Evolutionary conservation across 2,329 filamentous ascomycete genomes (phyloP).

Genomic region (Diaporthe amygdali): DNA sequence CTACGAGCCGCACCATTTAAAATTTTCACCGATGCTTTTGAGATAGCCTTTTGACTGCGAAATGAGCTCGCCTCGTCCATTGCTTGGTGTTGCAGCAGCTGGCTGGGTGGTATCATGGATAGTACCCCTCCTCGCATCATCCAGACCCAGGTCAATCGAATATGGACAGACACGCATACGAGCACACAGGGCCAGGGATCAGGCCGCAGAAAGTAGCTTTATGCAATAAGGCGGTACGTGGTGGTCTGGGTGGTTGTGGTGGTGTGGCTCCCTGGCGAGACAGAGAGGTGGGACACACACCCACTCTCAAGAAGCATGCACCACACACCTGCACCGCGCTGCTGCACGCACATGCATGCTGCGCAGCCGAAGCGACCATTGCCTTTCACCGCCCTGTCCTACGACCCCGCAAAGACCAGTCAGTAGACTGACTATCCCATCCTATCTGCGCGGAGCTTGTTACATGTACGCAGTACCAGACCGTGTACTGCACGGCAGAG

Average conservation of each 20-base stretch:
- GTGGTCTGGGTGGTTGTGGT: background rate
- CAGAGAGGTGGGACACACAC: background rate
- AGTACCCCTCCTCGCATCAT: background rate
- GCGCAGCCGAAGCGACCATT: conserved; percentile 15
- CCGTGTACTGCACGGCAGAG: background rate
- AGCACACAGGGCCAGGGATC: background rate
- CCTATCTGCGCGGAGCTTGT: background rate
- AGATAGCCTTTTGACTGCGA: background rate
- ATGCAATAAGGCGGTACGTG: conserved; percentile 5
- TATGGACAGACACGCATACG: too few relatives aligned
- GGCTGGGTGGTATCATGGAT: background rate
- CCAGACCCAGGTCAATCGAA: background rate
- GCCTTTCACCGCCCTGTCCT: conserved; percentile 16
- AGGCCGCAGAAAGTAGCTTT: background rate
- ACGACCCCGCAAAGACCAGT: conserved; percentile 7
- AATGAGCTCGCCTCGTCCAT: background rate
- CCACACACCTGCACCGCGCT: conserved; percentile 15
- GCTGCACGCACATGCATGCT: conserved; percentile 16
- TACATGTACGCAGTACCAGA: background rate
- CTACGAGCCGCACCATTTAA: background rate
- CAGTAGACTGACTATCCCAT: background rate
- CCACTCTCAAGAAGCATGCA: conserved; percentile 2
- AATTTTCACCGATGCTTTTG: background rate
- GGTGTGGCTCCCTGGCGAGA: background rate
- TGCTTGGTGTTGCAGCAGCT: background rate